Evolutionary conservation across 2,329 filamentous ascomycete genomes (phyloP), one percentile per base, ranked within the genome.

Genomic region (Podosphaera fusca): DNA sequence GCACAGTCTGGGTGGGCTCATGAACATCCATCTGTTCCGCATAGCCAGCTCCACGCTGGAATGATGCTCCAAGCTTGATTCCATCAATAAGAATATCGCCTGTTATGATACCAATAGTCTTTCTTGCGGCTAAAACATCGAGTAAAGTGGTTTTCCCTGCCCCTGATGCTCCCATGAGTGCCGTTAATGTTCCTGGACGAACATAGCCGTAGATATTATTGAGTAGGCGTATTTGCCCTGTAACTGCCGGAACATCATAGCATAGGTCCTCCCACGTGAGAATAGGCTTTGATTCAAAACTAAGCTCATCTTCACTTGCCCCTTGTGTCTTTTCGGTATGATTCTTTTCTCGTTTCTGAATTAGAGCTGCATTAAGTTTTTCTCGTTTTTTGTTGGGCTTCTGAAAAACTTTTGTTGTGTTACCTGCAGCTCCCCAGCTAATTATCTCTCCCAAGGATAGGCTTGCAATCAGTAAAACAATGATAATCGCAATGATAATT

Each of bases 181-280:
- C 79, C 40, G 77, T 80, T 2, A 82, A 70, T 60, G 75, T 75
- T 45, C 80, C 79, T 35, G 79, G 79, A 58, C 75, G 74, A 33
- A 82, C 78, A 64, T 75, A 81, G 10, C 74, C 82, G 61, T 79
- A 74, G 3, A 84, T 76, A 58, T 81, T 73, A 59, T 80, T 73
- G 10, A 84, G 68, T 4, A 84, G 67, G 3, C 70, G 68, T 50
- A 69, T 67, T 61, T 72, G 65, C 12, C 71, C 70, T 40, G 69
- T 66, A 51, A 72, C 69, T 53, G 70, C 71, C 9, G 79, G 79
- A 0, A 84, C 80, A 59, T 82, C 79, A 67, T 95, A 95, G 65
- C 82, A 86, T 59, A 95, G 79, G 61, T 84, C 75, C 66, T 90
- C 85, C 84, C 87, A 95, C 0, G 88, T 94, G 59, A 94, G 74